Base-by-base conservation (phyloP, 805 yeast genomes). In the Starmera quercuum region DNA sequence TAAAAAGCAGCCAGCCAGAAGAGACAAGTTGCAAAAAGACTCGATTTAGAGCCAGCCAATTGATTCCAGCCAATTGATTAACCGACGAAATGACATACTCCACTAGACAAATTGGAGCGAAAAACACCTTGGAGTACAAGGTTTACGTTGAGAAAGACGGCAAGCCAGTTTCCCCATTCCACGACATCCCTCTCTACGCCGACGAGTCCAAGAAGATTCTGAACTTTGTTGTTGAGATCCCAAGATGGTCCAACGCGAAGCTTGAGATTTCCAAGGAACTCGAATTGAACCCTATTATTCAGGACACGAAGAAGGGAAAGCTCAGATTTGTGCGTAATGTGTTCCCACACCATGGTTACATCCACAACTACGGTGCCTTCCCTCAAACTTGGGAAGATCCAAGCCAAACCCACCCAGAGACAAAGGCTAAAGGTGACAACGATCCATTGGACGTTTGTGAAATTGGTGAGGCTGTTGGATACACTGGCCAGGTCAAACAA, bases 221-320 rank as follows among this genome's bases (percentile, higher is more conserved):
- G 48, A 83, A 83, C 73, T 81, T 85, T 83, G 72, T 92, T 51
- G 97, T 92, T 44, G 98, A 92, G 67, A 87, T 92, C 47, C 98
- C 98, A 58, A 83, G 97, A 64, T 90, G 97, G 97, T 75, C 95
- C 56, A 92, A 92, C 60, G 97, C 97, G 46, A 92, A 92, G 71
- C 72, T 88, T 61, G 98, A 92, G 65, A 87, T 88, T 63, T 75
- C 83, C 61, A 88, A 87, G 68, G 95, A 83, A 52, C 66, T 66
- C 49, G 63, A 74, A 30, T 72, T 87, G 58, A 92, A 92, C 72
- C 98, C 98, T 53, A 92, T 92, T 51, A 70, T 84, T 42, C 98
- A 92, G 71, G 98, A 92, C 66, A 84, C 94, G 57, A 92, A 92
- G 73, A 90, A 92, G 73, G 97, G 97, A 48, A 82, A 86, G 64